phyloP scores from a whole-genome alignment of 148 eudicot genomes.

The Spergularia marina region DNA sequence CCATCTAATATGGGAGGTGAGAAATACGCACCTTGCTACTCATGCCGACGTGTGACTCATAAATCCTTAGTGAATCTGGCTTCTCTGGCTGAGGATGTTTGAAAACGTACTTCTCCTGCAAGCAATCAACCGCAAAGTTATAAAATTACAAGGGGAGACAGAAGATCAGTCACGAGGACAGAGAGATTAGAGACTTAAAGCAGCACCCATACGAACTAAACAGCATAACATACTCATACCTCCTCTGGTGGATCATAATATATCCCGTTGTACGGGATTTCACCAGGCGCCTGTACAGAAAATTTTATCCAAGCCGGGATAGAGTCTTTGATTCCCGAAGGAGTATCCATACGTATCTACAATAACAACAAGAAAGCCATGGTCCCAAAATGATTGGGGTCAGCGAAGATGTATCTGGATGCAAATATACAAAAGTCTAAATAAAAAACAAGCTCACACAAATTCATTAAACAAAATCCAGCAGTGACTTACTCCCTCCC shows the following conservation, averaged over 20 bases:
- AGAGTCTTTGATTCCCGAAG: conserved; percentile 93
- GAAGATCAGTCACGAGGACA: not conserved
- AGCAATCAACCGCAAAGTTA: conserved; percentile 16
- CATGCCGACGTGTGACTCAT: conserved; percentile 96
- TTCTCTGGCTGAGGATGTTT: conserved; percentile 85
- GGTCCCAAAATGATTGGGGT: no score
- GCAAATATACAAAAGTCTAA: conserved; percentile 1
- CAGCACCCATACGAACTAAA: conserved; percentile 7
- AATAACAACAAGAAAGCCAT: conserved; percentile 1
- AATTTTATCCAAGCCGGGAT: conserved; percentile 99
- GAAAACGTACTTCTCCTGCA: conserved; percentile 79
- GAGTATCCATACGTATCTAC: conserved; percentile 97
- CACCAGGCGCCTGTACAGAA: conserved; percentile 85
- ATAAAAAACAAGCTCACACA: not conserved
- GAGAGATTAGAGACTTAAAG: conserved; percentile 1
- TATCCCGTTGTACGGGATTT: conserved; percentile 90
- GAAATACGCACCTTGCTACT: conserved; percentile 78
- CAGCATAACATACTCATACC: conserved; percentile 40
- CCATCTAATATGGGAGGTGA: conserved; percentile 5
- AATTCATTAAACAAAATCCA: not conserved
- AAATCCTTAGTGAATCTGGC: conserved; percentile 88
- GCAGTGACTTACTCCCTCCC: conserved; percentile 1
- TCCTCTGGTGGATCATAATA: conserved; percentile 98
- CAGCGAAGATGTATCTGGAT: no score
- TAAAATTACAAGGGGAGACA: conserved; percentile 3